These are phyloP conservation scores for Macrophomina pseudophaseolina DNA, from an alignment of 2,329 filamentous ascomycete species.

Conservation along the genomic window DNA sequence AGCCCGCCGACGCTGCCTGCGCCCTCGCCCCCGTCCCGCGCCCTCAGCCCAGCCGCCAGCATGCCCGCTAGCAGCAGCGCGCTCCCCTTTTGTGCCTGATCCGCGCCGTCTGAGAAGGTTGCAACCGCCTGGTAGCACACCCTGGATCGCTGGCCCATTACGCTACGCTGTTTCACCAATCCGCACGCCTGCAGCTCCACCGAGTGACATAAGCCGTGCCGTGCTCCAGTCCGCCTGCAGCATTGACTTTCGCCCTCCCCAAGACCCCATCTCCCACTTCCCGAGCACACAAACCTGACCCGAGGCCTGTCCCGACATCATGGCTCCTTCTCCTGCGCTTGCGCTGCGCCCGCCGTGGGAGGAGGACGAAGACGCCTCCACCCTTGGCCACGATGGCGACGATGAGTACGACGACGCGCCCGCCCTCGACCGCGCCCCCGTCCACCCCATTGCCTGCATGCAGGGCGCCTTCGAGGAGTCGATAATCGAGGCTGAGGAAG, in stretches of 20 bases:
- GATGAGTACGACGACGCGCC: slow-evolving; percentile 25
- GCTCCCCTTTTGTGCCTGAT: slow-evolving; percentile 24
- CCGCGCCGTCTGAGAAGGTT: slow-evolving; percentile 11
- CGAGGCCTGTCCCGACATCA: slow-evolving; percentile 21
- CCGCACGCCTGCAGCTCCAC: slow-evolving; percentile 27
- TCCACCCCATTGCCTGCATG: slow-evolving; percentile 76
- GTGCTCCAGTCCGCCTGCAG: slow-evolving; percentile 14
- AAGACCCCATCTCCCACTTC: slow-evolving; percentile 19
- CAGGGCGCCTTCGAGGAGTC: slow-evolving; percentile 85
- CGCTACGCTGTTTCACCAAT: slow-evolving; percentile 25
- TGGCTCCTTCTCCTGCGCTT: slow-evolving; percentile 18
- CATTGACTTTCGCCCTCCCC: slow-evolving; percentile 22
- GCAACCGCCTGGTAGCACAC: slow-evolving; percentile 22
- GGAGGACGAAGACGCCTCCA: slow-evolving; percentile 24
- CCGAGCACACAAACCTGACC: slow-evolving; percentile 2
- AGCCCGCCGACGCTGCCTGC: background rate
- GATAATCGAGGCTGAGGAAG: slow-evolving; percentile 65
- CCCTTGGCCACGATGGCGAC: slow-evolving; percentile 24
- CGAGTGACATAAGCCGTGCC: slow-evolving; percentile 24
- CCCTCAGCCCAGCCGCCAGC: slow-evolving; percentile 14
- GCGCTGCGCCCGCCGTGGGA: slow-evolving; percentile 16
- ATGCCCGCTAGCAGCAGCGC: slow-evolving; percentile 8
- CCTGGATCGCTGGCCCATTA: slow-evolving; percentile 26
- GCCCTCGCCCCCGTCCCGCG: background rate
- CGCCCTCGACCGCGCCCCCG: slow-evolving; percentile 40